Evolutionary conservation across 2,329 filamentous ascomycete species (phyloP).

Genomic region (Beauveria scarabaeidicola): DNA sequence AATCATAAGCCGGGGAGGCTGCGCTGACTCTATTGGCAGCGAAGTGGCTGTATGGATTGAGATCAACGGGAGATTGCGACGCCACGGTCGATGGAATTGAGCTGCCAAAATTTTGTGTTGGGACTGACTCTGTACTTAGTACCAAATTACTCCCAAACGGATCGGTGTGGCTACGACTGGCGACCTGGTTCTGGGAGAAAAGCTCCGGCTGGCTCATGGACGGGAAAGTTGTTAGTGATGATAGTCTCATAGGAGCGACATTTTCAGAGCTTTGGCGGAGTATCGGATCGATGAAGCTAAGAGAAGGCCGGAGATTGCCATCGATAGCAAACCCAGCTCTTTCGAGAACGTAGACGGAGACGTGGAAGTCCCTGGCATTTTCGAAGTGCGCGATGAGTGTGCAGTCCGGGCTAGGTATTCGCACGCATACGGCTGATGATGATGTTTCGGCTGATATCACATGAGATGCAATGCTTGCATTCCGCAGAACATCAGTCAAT

Average conservation of each 20-base stretch:
- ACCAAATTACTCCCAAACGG: neutral
- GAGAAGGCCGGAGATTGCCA: slow-evolving; percentile 1
- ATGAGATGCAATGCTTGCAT: neutral
- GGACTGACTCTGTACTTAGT: neutral
- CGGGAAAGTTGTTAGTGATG: neutral
- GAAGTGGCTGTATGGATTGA: slow-evolving; percentile 6
- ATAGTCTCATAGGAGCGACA: neutral
- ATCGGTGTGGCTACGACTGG: neutral
- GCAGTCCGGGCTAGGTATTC: slow-evolving; percentile 18
- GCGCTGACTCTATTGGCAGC: neutral
- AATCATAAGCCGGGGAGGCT: neutral
- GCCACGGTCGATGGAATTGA: neutral
- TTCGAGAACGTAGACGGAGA: slow-evolving; percentile 24
- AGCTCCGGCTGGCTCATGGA: neutral
- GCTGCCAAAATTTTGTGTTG: neutral
- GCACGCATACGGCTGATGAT: slow-evolving; percentile 18
- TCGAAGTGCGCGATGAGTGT: slow-evolving; percentile 21
- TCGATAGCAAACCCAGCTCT: slow-evolving; percentile 22
- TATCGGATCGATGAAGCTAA: neutral
- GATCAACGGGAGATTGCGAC: neutral
- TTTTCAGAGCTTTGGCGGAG: neutral
- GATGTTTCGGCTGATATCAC: slow-evolving; percentile 12
- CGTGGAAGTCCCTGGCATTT: slow-evolving; percentile 24
- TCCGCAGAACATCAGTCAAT: slow-evolving; percentile 6
- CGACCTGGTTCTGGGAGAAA: neutral